Percentiles rank a stretch among this genome's conserved stretches.
Evolutionary conservation across 2,329 filamentous ascomycete genomes (phyloP).

Genomic region (Sporothrix brunneoviolacea): DNA sequence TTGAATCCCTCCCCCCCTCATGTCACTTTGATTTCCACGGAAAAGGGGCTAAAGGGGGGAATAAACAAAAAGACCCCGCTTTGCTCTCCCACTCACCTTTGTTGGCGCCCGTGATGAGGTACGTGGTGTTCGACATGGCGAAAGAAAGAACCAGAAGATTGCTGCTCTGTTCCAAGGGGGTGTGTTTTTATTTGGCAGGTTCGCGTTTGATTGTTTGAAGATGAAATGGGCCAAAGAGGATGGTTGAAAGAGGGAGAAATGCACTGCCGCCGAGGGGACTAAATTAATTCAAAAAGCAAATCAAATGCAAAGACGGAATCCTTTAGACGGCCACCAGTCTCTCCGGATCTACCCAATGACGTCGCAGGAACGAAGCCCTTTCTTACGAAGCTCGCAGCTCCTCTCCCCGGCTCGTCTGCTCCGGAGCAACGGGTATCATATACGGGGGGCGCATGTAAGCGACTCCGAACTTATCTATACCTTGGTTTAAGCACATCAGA

Average conservation of each 20-base stretch:
- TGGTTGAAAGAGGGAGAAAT: background rate
- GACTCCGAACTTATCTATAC: no score
- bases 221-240: background rate
- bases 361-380: background rate
- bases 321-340: background rate
- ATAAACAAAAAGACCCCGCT: background rate
- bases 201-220: background rate
- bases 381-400: background rate
- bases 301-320: no score
- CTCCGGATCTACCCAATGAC: constrained; percentile 1
- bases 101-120: constrained; percentile 26
- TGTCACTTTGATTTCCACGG: background rate
- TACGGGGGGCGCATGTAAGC: no score
- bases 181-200: background rate
- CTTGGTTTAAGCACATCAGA: no score
- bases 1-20: no score
- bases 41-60: constrained; percentile 5
- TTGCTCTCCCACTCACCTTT: constrained; percentile 20
- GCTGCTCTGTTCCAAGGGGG: no score
- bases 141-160: background rate
- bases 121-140: constrained; percentile 23
- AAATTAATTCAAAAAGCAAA: no score
- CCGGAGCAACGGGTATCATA: no score
- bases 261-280: no score
- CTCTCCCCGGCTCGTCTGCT: no score